phyloP scores from a whole-genome alignment of 192 early-diverging fungal genomes.

The Tieghemiomyces parasiticus region DNA sequence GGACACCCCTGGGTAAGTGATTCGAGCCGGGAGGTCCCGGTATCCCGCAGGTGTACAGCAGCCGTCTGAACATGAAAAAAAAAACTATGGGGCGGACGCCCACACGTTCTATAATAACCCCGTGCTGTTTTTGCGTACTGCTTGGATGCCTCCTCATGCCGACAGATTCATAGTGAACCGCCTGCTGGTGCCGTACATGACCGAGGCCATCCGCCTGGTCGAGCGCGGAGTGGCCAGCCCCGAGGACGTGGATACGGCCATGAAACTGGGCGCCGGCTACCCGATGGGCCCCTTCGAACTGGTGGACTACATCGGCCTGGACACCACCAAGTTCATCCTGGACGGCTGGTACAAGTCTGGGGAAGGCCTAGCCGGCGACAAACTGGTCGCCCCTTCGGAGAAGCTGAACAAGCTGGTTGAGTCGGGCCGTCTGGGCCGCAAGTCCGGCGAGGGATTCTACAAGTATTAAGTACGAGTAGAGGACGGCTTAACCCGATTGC shows the following conservation, averaged over 20 bases:
- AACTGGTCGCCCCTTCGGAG: slow-evolving; percentile 53
- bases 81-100: too few relatives aligned
- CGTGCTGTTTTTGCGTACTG: too few relatives aligned
- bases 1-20: slow-evolving; percentile 80
- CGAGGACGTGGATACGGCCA: slow-evolving; percentile 84
- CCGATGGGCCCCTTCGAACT: slow-evolving; percentile 89
- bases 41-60: not conserved
- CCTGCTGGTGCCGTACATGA: slow-evolving; percentile 88
- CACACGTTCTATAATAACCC: too few relatives aligned
- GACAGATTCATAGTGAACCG: slow-evolving; percentile 87
- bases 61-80: not conserved
- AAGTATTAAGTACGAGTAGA: slow-evolving; percentile 15
- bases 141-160: too few relatives aligned
- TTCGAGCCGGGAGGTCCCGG: not conserved
- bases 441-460: slow-evolving; percentile 39
- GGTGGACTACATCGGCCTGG: slow-evolving; percentile 78
- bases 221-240: slow-evolving; percentile 76
- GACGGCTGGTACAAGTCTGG: slow-evolving; percentile 87
- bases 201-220: slow-evolving; percentile 85
- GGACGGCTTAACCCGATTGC: too few relatives aligned
- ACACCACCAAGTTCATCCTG: slow-evolving; percentile 91
- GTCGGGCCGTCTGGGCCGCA: slow-evolving; percentile 34
- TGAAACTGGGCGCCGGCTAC: slow-evolving; percentile 95
- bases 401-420: slow-evolving; percentile 38
- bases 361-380: slow-evolving; percentile 54